Base-by-base conservation (phyloP, 805 yeast genomes). In the Clavispora carvajalis region DNA sequence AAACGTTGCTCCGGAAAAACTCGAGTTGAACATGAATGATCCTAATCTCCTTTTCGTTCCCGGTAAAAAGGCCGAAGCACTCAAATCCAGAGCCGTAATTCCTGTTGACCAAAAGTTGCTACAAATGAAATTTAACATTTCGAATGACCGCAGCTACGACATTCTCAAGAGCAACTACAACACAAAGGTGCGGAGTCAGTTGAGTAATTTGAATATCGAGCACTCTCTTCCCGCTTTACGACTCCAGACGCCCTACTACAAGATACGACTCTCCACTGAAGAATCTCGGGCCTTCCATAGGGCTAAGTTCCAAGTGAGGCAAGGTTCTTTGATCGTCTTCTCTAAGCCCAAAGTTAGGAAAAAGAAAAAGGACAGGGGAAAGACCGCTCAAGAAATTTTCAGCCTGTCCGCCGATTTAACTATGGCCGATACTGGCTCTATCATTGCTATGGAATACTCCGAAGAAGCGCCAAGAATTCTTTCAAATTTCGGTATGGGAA, bases 401-500 rank as follows among this genome's bases (percentile, higher is more conserved):
- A 69, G 77, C 9, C 71, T 69, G 37, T 76, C 95, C 0, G 68
- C 78, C 3, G 97, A 90, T 58, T 68, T 93, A 42, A 82, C 97
- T 0, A 58, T 83, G 5, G 88, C 95, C 23, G 99, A 93, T 56
- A 75, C 87, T 2, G 89, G 88, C 0, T 78, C 80, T 11, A 72
- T 87, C 12, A 78, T 88, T 45, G 70, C 86, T 38, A 69, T 89
- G 71, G 99, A 93, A 57, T 93, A 91, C 58, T 77, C 93, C 10
- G 99, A 93, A 59, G 95, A 93, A 60, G 70, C 71, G 38, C 99
- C 99, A 1, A 64, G 80, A 34, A 83, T 86, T 1, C 64, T 93
- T 22, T 84, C 91, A 4, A 87, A 86, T 45, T 87, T 84, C 59
- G 99, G 99, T 44, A 93, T 93, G 99, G 95, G 96, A 7, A 83